These are phyloP conservation scores for Misopates orontium DNA, from an alignment of 257 asterid genomes.

Conservation along the genomic window DNA sequence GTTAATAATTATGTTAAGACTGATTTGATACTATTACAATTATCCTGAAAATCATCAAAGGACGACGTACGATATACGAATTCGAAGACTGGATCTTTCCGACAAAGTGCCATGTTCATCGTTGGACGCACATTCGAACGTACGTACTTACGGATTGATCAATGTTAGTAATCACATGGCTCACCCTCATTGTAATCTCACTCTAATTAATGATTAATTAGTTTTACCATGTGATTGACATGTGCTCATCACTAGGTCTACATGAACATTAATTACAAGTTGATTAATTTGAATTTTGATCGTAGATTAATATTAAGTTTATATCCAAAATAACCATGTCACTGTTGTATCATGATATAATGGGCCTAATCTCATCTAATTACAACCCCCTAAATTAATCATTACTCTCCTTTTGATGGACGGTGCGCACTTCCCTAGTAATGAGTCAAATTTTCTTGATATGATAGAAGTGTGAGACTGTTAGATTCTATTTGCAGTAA, in stretches of 20 bases:
- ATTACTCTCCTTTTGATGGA: no score
- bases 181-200: background rate
- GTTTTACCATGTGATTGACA: slow-evolving; percentile 10
- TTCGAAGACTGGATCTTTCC: background rate
- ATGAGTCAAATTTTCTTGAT: no score
- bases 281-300: no score
- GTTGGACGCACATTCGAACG: background rate
- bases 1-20: background rate
- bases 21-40: background rate
- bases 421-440: no score
- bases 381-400: no score
- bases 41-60: background rate
- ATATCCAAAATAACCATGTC: no score
- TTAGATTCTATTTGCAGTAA: no score
- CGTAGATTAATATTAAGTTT: no score
- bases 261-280: no score
- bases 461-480: no score
- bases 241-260: background rate
- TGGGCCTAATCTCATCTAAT: no score
- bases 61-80: slow-evolving; percentile 11
- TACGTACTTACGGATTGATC: slow-evolving; percentile 13
- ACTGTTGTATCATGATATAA: no score
- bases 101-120: background rate
- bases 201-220: background rate
- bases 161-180: background rate